Base-by-base conservation (phyloP, 2,329 filamentous ascomycete genomes). In the Septoria petroselini region DNA sequence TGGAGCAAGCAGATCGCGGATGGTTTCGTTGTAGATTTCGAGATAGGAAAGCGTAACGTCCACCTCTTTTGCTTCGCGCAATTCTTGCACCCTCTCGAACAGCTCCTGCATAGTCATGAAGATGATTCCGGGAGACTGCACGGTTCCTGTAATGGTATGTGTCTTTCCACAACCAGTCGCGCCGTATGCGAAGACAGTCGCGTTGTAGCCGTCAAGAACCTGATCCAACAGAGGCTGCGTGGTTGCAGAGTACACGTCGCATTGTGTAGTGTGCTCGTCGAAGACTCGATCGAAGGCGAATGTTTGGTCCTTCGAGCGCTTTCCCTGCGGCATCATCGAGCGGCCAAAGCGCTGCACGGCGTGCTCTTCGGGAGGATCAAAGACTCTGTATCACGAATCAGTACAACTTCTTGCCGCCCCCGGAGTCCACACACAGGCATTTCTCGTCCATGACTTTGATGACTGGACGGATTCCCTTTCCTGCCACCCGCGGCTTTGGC, bases 1-100 rank as follows among this genome's bases (percentile, higher is more conserved):
- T 0, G 88, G 86, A n/a, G 93, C 85, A 35, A 98, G 77, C 64
- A 98, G 73, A 72, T 98, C 93, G 44, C 93, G 88, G 63, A 98
- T 98, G 0, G 91, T 96, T 73, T 98, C 93, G 68, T 98, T 98
- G 77, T 98, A 98, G 57, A 98, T 98, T 68, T 98, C 93, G 30
- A 98, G 79, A 65, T 97, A 98, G 0, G 91, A 96, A 12, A 98
- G 80, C 0, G 91, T 89, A 46, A 98, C 76, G 64, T 97, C 93
- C 3, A 90, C 93, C 21, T 83, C 77, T 71, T 96, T 97, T 53
- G 95, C 90, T 50, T 86, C 83, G 55, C 84, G 85, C 46, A 88
- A 74, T 49, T 97, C 93, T n/a, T 78, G 76, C 59, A 98, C 95
- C 70, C 91, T 88, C 73, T 98, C 93, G 65, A 98, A 98, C 18